Percentiles rank a stretch among this genome's conserved stretches.
These are phyloP conservation scores for Solanum peruvianum DNA, from an alignment of 257 asterid species.

Conservation along the genomic window DNA sequence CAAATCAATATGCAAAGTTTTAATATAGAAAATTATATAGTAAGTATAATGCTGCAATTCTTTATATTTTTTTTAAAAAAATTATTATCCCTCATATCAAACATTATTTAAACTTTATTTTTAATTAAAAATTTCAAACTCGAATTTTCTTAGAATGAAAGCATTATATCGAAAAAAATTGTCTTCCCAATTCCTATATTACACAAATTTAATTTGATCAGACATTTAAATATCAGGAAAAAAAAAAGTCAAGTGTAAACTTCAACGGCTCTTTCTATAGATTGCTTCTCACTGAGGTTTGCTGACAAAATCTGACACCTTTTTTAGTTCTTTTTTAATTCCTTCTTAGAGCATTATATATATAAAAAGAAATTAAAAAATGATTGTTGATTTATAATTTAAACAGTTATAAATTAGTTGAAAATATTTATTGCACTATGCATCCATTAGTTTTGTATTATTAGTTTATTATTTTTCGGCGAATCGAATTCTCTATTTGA, in stretches of 20 bases:
- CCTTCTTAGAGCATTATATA: background rate
- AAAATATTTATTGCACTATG: no score
- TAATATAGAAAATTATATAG: no score
- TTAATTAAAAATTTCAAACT: no score
- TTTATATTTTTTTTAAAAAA: no score
- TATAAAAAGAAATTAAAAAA: background rate
- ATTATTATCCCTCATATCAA: background rate
- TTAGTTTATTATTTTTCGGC: no score
- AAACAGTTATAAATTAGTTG: background rate
- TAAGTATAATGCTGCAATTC: no score
- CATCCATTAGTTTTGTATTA: no score
- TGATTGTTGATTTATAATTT: background rate
- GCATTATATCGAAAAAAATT: no score
- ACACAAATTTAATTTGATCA: background rate
- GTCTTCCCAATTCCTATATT: background rate
- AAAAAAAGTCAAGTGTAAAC: background rate
- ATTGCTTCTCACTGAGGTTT: background rate
- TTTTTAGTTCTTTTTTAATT: background rate
- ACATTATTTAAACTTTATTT: no score
- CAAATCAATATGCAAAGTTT: no score
- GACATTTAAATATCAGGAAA: background rate
- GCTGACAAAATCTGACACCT: background rate
- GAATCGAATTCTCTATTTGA: no score
- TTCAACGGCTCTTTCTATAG: background rate
- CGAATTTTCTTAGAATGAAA: no score